phyloP scores from a whole-genome alignment of 2,329 filamentous ascomycete genomes.

The Colletotrichum truncatum region DNA sequence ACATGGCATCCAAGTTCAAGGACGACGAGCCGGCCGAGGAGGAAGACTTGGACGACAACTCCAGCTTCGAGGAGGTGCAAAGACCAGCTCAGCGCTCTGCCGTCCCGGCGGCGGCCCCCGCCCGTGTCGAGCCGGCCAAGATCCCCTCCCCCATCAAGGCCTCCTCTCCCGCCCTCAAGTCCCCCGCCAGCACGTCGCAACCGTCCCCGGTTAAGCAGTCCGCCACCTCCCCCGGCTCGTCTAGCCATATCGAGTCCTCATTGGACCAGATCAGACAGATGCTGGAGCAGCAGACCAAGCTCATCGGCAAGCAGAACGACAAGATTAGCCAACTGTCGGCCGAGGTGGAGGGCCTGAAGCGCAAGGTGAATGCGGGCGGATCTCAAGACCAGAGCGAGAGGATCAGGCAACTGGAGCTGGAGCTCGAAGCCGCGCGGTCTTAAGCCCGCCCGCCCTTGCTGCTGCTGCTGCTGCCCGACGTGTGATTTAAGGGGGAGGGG shows the following conservation, averaged over 20 bases:
- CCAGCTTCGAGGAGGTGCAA: constrained; percentile 86
- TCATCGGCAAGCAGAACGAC: constrained; percentile 80
- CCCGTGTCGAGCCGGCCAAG: constrained; percentile 52
- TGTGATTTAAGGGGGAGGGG: constrained; percentile 5
- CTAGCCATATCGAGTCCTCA: constrained; percentile 65
- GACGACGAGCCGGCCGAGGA: constrained; percentile 71
- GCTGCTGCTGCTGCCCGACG: neutral
- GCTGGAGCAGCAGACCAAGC: constrained; percentile 79
- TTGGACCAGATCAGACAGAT: constrained; percentile 81
- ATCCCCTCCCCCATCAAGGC: constrained; percentile 52
- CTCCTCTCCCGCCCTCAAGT: constrained; percentile 41
- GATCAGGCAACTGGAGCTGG: constrained; percentile 73
- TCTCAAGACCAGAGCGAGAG: constrained; percentile 73
- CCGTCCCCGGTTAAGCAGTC: constrained; percentile 31
- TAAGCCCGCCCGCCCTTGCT: constrained; percentile 40
- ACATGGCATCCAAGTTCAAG: constrained; percentile 86
- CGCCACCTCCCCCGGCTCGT: constrained; percentile 36
- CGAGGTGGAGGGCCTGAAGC: constrained; percentile 85
- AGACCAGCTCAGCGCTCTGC: constrained; percentile 74
- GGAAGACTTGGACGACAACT: constrained; percentile 73
- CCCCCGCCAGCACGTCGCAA: constrained; percentile 19
- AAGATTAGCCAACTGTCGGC: constrained; percentile 75
- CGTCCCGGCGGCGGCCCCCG: constrained; percentile 38
- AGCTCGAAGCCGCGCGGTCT: constrained; percentile 71
- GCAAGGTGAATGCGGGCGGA: constrained; percentile 67